Percentiles rank a stretch among this genome's conserved stretches.
Conservation (phyloP, 129 eudicot species). For the Chrysanthemum lavandulifolium region DNA sequence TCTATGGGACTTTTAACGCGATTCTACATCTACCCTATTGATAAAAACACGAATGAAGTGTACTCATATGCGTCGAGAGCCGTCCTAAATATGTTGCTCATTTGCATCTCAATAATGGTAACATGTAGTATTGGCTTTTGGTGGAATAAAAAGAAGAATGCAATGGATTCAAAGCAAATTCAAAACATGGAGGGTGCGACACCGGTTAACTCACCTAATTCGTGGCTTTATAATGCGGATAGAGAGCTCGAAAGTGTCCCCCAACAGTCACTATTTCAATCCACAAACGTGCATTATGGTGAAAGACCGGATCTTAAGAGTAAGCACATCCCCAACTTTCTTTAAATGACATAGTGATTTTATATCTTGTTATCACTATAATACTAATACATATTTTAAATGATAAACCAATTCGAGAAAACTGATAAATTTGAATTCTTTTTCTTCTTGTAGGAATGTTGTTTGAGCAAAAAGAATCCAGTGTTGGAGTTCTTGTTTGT, state of each 20-base stretch:
- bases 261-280: constrained; percentile 49
- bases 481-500: constrained; percentile 83
- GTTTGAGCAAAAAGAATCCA: constrained; percentile 64
- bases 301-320: constrained; percentile 78
- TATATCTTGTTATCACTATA: too few species aligned
- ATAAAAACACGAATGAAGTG: constrained; percentile 48
- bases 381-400: too few species aligned
- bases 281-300: constrained; percentile 63
- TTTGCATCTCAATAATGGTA: constrained; percentile 44
- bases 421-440: too few species aligned
- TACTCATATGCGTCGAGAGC: constrained; percentile 43
- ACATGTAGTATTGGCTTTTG: constrained; percentile 44
- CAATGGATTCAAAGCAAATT: constrained; percentile 50
- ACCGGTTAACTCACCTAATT: constrained; percentile 48
- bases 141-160: constrained; percentile 57
- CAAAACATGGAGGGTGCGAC: constrained; percentile 58
- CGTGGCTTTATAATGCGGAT: constrained; percentile 48
- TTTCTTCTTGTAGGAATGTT: constrained; percentile 44
- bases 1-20: constrained; percentile 61
- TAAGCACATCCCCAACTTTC: constrained; percentile 33
- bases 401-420: too few species aligned
- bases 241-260: constrained; percentile 80
- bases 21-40: constrained; percentile 78
- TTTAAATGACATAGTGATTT: background rate
- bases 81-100: constrained; percentile 43